Evolutionary conservation across 495 filamentous ascomycete species (phyloP).

Genomic region (Penicillium arizonense): DNA sequence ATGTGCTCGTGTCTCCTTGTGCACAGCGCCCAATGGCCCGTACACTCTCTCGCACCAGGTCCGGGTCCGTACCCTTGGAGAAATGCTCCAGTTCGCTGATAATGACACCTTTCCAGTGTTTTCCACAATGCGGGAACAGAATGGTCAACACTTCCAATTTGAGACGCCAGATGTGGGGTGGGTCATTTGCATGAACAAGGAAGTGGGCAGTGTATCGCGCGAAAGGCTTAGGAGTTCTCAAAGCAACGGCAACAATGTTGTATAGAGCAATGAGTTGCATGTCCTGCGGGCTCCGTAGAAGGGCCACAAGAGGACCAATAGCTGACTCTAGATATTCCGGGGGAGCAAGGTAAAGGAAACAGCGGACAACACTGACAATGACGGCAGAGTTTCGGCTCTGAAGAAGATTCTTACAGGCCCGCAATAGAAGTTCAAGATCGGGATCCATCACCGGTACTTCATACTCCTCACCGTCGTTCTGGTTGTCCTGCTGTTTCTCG

Average conservation of each 20-base stretch:
- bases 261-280: slow-evolving; percentile 86
- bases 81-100: slow-evolving; percentile 93
- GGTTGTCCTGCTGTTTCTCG: slow-evolving; percentile 47
- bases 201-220: slow-evolving; percentile 85
- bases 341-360: slow-evolving; percentile 80
- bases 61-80: slow-evolving; percentile 70
- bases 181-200: slow-evolving; percentile 75
- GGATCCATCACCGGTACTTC: slow-evolving; percentile 66
- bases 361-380: slow-evolving; percentile 80
- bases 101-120: slow-evolving; percentile 77
- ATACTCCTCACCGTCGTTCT: slow-evolving; percentile 48
- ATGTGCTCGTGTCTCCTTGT: slow-evolving; percentile 66
- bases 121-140: slow-evolving; percentile 78
- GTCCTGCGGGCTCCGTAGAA: slow-evolving; percentile 80
- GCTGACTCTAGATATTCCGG: slow-evolving; percentile 65
- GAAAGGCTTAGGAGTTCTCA: slow-evolving; percentile 71
- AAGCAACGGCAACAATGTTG: slow-evolving; percentile 87
- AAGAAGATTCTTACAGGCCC: slow-evolving; percentile 75
- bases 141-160: slow-evolving; percentile 90
- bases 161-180: slow-evolving; percentile 80
- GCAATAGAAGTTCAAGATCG: slow-evolving; percentile 80
- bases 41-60: slow-evolving; percentile 82
- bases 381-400: slow-evolving; percentile 92
- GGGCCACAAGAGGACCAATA: slow-evolving; percentile 79
- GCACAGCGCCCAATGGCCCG: slow-evolving; percentile 91